phyloP scores from a whole-genome alignment of 2,329 filamentous ascomycete species.

The Pseudocercospora musae region DNA sequence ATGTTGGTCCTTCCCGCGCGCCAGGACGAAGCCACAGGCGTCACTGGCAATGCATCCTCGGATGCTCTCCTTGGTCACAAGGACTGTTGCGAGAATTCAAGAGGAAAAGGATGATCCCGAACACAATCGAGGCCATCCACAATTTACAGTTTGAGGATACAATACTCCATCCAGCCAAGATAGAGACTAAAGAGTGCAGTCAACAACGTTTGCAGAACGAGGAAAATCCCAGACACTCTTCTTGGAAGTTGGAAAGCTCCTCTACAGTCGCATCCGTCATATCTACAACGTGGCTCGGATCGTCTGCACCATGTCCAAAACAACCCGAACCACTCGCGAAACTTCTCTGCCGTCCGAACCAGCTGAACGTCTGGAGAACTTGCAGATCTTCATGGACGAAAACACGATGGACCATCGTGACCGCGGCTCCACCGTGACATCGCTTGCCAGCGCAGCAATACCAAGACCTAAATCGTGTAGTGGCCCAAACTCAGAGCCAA shows the following conservation, averaged over 20 bases:
- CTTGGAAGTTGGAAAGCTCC: not conserved
- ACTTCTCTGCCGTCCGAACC: not conserved
- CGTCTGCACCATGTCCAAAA: not conserved
- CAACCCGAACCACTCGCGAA: not conserved
- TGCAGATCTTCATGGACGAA: not conserved
- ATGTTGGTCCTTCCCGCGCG: not conserved
- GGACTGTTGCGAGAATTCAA: not conserved
- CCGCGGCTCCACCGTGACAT: slow-evolving; percentile 1
- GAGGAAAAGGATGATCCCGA: not conserved
- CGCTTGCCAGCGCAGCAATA: not conserved
- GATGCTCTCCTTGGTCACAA: not conserved
- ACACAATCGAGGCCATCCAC: not conserved
- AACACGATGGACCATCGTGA: not conserved
- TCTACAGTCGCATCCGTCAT: not conserved
- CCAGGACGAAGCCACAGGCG: not conserved
- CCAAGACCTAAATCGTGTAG: not conserved
- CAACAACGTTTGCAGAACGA: not conserved
- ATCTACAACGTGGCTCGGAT: not conserved
- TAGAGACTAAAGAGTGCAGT: not conserved
- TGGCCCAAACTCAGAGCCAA: not conserved
- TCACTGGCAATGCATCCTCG: not conserved
- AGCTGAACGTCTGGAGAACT: not conserved
- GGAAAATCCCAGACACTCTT: not conserved
- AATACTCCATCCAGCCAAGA: not conserved
- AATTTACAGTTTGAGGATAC: not conserved